Evolutionary conservation across 495 filamentous ascomycete species (phyloP), one percentile per base, ranked within the genome.

Genomic region (Trichoderma parareesei): DNA sequence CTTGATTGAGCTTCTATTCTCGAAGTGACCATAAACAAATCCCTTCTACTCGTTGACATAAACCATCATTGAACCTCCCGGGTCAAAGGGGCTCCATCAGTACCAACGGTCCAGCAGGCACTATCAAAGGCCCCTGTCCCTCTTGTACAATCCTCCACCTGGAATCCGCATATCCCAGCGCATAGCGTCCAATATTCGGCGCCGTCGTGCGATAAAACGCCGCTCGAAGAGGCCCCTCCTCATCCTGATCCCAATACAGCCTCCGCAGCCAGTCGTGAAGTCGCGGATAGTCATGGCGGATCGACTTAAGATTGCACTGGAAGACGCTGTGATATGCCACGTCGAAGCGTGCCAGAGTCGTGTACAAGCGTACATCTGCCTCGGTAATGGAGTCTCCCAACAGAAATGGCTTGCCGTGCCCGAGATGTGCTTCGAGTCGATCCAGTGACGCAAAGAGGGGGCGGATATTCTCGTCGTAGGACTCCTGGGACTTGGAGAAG

Each of bases 291-390:
- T 90, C 90, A 59, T 85, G 86, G 3, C 90, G 78, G 53, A 93
- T 91, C 71, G 89, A 88, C 40, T 86, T 81, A 27, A 93, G 74
- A 71, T 91, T 93, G 71, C 87, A 90, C 74, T 91, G 89, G 77
- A 94, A 93, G 65, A 93, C 88, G 76, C 91, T 87, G 18, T 91
- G 85, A 68, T 93, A 93, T 35, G 90, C 88, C 9, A 84, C 81
- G 67, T 93, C 90, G 75, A 93, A 93, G 44, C 90, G 87, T 41
- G 88, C 76, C 66, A 92, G 85, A 6, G 90, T 93, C 10, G 89
- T 90, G 76, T 85, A 94, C 38, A 94, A 79, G 16, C 90, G 80
- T 61, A 94, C 81, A 70, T 94, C 90, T 0, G 87, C 86, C 75
- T 93, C 90, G 18, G 90, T 92, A 53, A 91, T 71, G 57, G 73